Evolutionary conservation across 148 eudicot species (phyloP).

Genomic region (Beta vulgaris): DNA sequence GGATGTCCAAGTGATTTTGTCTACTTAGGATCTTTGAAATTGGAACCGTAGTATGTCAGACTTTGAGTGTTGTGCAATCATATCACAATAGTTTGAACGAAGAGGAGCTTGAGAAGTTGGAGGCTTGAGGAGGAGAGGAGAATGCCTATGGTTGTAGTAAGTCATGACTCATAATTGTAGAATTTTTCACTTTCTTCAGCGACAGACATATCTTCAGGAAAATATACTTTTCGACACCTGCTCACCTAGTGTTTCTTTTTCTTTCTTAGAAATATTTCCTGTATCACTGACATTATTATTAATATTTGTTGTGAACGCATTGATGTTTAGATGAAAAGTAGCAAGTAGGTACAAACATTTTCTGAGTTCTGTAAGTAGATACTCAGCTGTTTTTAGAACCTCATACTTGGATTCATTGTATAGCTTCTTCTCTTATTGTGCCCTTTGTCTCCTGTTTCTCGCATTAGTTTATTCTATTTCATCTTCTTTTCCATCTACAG

Average conservation of each 20-base stretch:
- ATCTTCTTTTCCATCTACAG: not conserved
- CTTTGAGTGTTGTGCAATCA: not conserved
- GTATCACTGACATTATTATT: too few species aligned
- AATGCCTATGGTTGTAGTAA: conserved; percentile 1
- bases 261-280: not conserved
- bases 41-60: not conserved
- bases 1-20: not conserved
- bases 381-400: not conserved
- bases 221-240: not conserved
- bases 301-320: not conserved
- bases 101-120: not conserved
- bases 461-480: not conserved
- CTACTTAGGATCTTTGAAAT: not conserved
- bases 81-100: not conserved
- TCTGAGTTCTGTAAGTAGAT: not conserved
- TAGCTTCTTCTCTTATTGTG: not conserved
- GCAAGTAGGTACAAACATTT: not conserved
- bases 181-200: not conserved
- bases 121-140: not conserved
- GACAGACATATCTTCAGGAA: not conserved
- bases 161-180: not conserved
- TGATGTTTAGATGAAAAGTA: not conserved
- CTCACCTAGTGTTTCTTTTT: too few species aligned
- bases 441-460: not conserved
- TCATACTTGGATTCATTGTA: not conserved